Evolutionary conservation across 306 rosid species (phyloP), one percentile per base, ranked within the genome.

Genomic region (Prosopis cineraria): DNA sequence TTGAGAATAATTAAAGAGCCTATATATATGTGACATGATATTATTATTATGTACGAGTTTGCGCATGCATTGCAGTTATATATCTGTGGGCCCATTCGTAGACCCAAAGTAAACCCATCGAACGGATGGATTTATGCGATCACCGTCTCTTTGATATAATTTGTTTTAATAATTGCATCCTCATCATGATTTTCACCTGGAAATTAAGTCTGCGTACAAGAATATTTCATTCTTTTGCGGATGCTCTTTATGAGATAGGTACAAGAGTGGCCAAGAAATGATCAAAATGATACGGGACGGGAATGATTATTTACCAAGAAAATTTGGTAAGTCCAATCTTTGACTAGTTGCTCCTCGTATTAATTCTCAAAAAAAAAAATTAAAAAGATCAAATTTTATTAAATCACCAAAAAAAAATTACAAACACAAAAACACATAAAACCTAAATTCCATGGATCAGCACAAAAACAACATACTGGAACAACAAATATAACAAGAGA

Each of bases 181-280:
- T 55, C 85, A 77, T 82, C 86, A 78, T 89, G 79, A 81, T 79
- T 80, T 69, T 85, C 76, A 67, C 76, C 72, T 56, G 78, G 24
- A 84, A 85, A 88, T 62, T 17, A 6, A 16, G 86, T 90, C 79
- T 80, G 72, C 50, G 17, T 3, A 47, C 85, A 82, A 86, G 91
- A 90, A 90, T 88, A 92, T 90, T 87, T 91, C 92, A 75, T 87
- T 93, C 85, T 84, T 89, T 16, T 52, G 59, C 9, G 8, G 59
- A 52, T 52, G 29, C 59, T 52, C 53, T 19, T 74, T 84, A 87
- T 76, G 87, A 16, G 39, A 60, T 6, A 60, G 11, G 36, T 60
- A 60, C 67, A 60, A 6, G 88, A 83, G 88, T 91, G 89, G 83
- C 80, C 62, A 83, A 66, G 63, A 69, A 36, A 63, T 73, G 90